Evolutionary conservation across 345 rosid species (phyloP), one percentile per base, ranked within the genome.

Genomic region (Euphorbia pulcherrima): DNA sequence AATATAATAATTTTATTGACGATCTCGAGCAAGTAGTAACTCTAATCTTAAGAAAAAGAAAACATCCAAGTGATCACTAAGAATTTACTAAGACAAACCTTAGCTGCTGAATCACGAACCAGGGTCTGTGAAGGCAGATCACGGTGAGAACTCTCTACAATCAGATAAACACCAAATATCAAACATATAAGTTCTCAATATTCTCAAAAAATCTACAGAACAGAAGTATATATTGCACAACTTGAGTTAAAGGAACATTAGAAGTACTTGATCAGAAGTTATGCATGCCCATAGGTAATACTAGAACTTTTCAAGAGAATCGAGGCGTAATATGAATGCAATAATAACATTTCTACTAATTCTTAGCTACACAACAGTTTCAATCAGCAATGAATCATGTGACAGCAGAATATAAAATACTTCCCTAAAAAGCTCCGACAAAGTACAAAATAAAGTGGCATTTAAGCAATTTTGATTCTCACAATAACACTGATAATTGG

Each of bases 91-190:
- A 46, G 48, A 21, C 61, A 73, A 72, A 94, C 97, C 91, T 86
- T 82, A 68, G 75, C 68, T 18, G 99, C 81, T 68, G 90, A 85
- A 76, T 85, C 88, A 17, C 92, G 89, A 72, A 87, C 86, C 50
- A 94, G 78, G 14, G 81, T 80, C 39, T 86, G 89, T 21, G 97
- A 71, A 60, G 95, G 96, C 16, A 91, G 88, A 68, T 87, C 91
- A 68, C 95, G 92, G 72, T 88, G 97, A 74, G 94, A 90, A 68
- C 92, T 88, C 88, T 93, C 98, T 89, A 70, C 76, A 77, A 77
- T 70, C 6, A 70, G 5, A 70, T 23, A 5, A 75, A 21, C 5
- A 70, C 14, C 21, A 68, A 58, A 52, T 51, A 74, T 41, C 3
- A 62, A 40, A 56, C 26, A 65, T n/a, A n/a, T 7, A 27, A 75